phyloP scores from a whole-genome alignment of 2,329 filamentous ascomycete species.

The Rhynchosporium graminicola region DNA sequence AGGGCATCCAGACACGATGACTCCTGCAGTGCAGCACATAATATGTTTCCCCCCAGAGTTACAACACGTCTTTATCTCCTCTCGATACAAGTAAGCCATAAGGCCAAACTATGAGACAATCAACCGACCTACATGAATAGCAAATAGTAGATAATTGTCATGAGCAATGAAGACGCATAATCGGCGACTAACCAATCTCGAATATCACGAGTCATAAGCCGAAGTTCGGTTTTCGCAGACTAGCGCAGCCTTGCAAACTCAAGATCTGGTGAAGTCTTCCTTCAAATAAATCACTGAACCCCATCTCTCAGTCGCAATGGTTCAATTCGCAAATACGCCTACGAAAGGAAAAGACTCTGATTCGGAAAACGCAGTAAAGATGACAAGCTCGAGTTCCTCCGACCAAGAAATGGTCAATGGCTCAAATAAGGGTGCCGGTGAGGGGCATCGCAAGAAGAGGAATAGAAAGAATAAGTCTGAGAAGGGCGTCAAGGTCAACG shows the following conservation, averaged over 20 bases:
- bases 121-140: too few relatives aligned
- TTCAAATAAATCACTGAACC: constrained; percentile 9
- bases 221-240: neutral
- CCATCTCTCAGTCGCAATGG: constrained; percentile 24
- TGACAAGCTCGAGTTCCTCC: constrained; percentile 20
- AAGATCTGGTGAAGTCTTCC: constrained; percentile 23
- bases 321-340: constrained; percentile 31
- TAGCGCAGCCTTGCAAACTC: constrained; percentile 19
- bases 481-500: constrained; percentile 30
- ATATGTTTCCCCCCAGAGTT: too few relatives aligned
- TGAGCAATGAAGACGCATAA: too few relatives aligned
- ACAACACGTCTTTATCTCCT: too few relatives aligned
- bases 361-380: constrained; percentile 15
- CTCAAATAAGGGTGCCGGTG: constrained; percentile 24
- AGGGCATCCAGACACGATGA: too few relatives aligned
- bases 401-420: constrained; percentile 26
- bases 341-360: constrained; percentile 18
- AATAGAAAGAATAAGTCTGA: constrained; percentile 35
- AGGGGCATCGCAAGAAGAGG: constrained; percentile 30
- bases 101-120: neutral
- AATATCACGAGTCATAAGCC: constrained; percentile 1
- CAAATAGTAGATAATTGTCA: too few relatives aligned
- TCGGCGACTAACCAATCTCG: neutral
- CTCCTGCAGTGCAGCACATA: too few relatives aligned
- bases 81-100: too few relatives aligned